Evolutionary conservation across 805 yeast genomes (phyloP).

Genomic region (Barnettozyma californica): DNA sequence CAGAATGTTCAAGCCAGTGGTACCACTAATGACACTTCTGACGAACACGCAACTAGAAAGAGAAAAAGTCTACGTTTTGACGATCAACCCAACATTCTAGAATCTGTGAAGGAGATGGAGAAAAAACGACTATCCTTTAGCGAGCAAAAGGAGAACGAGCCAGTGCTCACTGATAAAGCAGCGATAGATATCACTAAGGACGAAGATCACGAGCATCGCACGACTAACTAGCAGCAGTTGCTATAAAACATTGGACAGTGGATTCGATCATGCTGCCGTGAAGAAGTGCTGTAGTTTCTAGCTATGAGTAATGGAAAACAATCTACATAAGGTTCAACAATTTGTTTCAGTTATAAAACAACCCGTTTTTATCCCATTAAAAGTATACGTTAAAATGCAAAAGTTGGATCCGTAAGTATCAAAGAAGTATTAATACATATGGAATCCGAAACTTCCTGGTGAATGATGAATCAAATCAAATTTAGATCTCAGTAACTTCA

Average conservation of each 20-base stretch:
- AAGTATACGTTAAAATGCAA: constrained; percentile 13
- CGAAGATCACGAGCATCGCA: background rate
- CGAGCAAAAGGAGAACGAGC: constrained; percentile 4
- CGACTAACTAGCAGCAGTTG: background rate
- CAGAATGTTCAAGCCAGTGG: constrained; percentile 22
- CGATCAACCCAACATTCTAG: constrained; percentile 29
- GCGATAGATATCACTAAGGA: background rate
- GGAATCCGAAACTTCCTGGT: background rate
- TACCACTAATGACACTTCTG: constrained; percentile 2
- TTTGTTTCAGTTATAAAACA: constrained; percentile 7
- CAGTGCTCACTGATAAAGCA: background rate
- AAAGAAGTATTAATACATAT: background rate
- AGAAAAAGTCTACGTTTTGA: constrained; percentile 42
- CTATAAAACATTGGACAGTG: background rate
- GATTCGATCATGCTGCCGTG: background rate
- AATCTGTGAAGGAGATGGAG: constrained; percentile 20
- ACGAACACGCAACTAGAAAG: constrained; percentile 21
- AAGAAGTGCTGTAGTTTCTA: too few species aligned
- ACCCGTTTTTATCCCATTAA: constrained; percentile 17
- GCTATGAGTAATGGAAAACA: background rate
- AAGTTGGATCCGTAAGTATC: background rate
- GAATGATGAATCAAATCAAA: constrained; percentile 4
- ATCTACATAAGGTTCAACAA: constrained; percentile 1
- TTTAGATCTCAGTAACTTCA: constrained; percentile 52
- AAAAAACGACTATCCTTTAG: constrained; percentile 11